Conservation (phyloP, 1,284 basidiomycete species). For the Ganoderma lingzhi region DNA sequence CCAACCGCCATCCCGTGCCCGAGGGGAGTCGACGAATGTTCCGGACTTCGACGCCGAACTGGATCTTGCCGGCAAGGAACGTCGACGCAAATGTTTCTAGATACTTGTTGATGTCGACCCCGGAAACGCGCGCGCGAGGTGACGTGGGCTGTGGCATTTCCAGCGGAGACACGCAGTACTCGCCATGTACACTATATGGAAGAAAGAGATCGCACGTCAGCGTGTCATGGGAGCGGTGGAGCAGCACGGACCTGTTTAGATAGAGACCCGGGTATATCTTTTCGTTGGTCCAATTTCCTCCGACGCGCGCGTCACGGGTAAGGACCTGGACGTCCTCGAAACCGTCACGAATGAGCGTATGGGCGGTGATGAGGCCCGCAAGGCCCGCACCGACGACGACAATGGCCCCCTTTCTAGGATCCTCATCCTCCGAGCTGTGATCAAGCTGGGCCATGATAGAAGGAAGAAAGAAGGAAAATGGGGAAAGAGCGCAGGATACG, state of each 20-base stretch:
- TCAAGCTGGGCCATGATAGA: background rate
- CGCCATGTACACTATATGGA: slow-evolving; percentile 60
- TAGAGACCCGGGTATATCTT: slow-evolving; percentile 60
- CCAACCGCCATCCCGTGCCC: slow-evolving; percentile 49
- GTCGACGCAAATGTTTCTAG: slow-evolving; percentile 56
- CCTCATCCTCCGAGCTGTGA: background rate
- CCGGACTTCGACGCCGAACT: slow-evolving; percentile 55
- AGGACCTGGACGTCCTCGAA: slow-evolving; percentile 59
- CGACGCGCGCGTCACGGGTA: slow-evolving; percentile 56
- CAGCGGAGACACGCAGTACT: slow-evolving; percentile 60
- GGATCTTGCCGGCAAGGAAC: slow-evolving; percentile 55
- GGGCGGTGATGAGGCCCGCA: slow-evolving; percentile 65
- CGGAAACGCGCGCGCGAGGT: slow-evolving; percentile 53
- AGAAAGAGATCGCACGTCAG: background rate
- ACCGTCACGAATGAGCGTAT: slow-evolving; percentile 62
- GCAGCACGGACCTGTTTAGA: slow-evolving; percentile 59
- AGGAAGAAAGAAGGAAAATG: too few relatives aligned
- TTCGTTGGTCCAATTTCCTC: slow-evolving; percentile 62
- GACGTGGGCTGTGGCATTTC: slow-evolving; percentile 49
- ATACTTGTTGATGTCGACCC: slow-evolving; percentile 59
- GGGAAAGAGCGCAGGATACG: too few relatives aligned
- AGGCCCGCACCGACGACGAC: slow-evolving; percentile 63
- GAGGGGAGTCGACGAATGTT: slow-evolving; percentile 44
- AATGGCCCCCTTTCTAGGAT: slow-evolving; percentile 34
- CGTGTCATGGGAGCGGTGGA: background rate